These are phyloP conservation scores for Parastagonospora avenae DNA, from an alignment of 2,329 filamentous ascomycete species.

Conservation along the genomic window DNA sequence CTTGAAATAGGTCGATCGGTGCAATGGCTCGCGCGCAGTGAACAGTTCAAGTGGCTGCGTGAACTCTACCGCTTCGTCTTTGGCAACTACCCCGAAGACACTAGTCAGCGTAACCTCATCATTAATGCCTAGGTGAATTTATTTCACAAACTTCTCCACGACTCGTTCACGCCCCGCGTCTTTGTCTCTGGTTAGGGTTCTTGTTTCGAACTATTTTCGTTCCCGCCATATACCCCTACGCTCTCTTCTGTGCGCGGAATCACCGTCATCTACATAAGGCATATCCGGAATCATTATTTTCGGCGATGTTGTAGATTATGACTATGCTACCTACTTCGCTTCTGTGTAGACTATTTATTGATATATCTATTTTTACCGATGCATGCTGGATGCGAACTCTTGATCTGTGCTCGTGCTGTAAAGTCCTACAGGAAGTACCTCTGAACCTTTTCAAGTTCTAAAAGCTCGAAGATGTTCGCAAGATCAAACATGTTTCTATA, in stretches of 20 bases:
- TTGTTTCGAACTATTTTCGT: conserved; percentile 13
- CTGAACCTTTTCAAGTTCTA: too few relatives aligned
- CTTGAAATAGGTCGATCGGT: conserved; percentile 82
- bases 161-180: not conserved
- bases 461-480: too few relatives aligned
- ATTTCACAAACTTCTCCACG: not conserved
- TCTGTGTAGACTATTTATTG: not conserved
- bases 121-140: conserved; percentile 58
- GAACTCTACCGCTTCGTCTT: conserved; percentile 87
- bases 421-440: too few relatives aligned
- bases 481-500: too few relatives aligned
- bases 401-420: not conserved
- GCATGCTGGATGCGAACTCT: not conserved
- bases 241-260: conserved; percentile 25
- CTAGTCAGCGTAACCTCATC: conserved; percentile 67
- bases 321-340: not conserved
- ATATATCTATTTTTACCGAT: not conserved
- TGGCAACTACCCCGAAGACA: conserved; percentile 81
- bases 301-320: not conserved
- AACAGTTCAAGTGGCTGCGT: conserved; percentile 77
- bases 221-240: conserved; percentile 38
- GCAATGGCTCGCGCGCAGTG: conserved; percentile 71
- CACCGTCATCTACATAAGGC: not conserved
- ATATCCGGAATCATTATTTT: not conserved
- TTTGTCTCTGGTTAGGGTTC: conserved; percentile 9